Conservation (phyloP, 2,329 filamentous ascomycete species). For the Fusarium sp. region DNA sequence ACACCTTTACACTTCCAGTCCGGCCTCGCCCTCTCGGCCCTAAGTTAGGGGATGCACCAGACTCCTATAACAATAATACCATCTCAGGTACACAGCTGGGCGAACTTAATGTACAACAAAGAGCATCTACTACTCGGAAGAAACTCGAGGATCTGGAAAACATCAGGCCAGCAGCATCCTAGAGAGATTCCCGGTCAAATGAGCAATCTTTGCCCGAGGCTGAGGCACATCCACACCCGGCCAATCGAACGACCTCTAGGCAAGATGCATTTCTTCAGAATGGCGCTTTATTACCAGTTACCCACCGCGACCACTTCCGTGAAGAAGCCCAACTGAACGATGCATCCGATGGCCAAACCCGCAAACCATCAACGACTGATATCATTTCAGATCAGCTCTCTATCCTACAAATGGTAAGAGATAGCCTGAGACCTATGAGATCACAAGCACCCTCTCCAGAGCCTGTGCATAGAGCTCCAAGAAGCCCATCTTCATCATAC, state of each 20-base stretch:
- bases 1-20: constrained; percentile 26
- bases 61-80: not conserved
- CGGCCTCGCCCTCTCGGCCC: constrained; percentile 8
- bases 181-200: constrained; percentile 3
- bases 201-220: not conserved
- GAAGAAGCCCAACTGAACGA: constrained; percentile 23
- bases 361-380: constrained; percentile 1
- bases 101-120: constrained; percentile 4
- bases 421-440: constrained; percentile 15
- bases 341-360: not conserved
- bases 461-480: constrained; percentile 3
- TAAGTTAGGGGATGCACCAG: not conserved
- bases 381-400: constrained; percentile 30
- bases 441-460: constrained; percentile 26
- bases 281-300: not conserved
- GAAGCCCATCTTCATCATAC: constrained; percentile 49
- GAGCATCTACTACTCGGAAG: not conserved
- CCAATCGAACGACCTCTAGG: constrained; percentile 19
- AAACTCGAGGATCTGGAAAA: constrained; percentile 16
- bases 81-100: not conserved
- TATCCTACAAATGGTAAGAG: constrained; percentile 29
- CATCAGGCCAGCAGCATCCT: constrained; percentile 3
- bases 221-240: constrained; percentile 15
- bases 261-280: constrained; percentile 21
- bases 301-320: not conserved